These are phyloP conservation scores for Aspergillus egyptiacus DNA, from an alignment of 495 filamentous ascomycete species.

Conservation along the genomic window DNA sequence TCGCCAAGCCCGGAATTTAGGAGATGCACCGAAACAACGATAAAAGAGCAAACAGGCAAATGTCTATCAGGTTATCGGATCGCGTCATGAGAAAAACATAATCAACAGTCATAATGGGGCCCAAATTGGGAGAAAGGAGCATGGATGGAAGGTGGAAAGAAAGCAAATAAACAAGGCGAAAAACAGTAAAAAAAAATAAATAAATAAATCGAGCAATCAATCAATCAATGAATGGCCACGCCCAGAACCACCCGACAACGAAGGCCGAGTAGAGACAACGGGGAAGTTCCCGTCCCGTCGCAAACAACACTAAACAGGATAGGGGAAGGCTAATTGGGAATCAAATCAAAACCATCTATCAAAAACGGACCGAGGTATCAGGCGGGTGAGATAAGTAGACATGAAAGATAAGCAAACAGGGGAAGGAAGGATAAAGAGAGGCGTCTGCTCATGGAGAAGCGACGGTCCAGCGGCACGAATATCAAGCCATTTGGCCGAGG, in stretches of 20 bases:
- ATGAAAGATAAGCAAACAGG: background rate
- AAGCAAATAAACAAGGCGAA: conserved; percentile 3
- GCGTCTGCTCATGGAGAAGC: conserved; percentile 12
- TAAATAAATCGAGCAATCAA: background rate
- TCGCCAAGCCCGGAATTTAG: background rate
- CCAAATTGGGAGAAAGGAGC: no score
- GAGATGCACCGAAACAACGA: background rate
- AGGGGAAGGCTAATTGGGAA: background rate
- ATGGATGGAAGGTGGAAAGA: background rate
- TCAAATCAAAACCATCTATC: conserved; percentile 24
- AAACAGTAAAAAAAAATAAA: background rate
- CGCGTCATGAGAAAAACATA: no score
- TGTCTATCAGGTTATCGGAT: no score
- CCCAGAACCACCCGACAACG: no score
- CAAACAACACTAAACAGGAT: background rate
- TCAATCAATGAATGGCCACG: no score
- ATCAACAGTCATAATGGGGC: no score
- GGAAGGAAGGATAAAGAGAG: background rate
- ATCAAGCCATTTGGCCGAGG: conserved; percentile 3
- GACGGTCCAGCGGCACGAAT: conserved; percentile 11
- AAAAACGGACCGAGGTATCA: conserved; percentile 20
- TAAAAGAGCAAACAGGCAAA: no score
- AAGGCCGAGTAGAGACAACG: no score
- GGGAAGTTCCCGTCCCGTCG: no score
- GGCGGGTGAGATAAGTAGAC: conserved; percentile 11